These are phyloP conservation scores for Cyclostephanos invisitatus DNA, from an alignment of 108 stramenopile genomes.

Conservation along the genomic window DNA sequence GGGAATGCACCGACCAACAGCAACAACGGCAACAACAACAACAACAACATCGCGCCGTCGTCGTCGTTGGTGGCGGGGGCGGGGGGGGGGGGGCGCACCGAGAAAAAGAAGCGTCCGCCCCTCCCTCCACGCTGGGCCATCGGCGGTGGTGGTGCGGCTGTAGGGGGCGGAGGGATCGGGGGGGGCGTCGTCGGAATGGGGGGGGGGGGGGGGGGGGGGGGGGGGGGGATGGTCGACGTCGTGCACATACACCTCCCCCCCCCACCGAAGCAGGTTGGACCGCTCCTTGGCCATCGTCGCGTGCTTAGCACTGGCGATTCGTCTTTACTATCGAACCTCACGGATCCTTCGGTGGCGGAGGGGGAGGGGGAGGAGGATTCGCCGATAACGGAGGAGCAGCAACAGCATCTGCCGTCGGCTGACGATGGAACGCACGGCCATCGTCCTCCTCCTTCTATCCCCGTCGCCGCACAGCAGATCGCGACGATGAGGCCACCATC, in stretches of 20 bases:
- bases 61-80: neutral
- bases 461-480: neutral
- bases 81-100: neutral
- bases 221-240: conserved; percentile 4
- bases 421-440: neutral
- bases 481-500: neutral
- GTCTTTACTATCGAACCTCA: conserved; percentile 29
- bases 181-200: neutral
- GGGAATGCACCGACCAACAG: neutral
- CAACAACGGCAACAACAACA: neutral
- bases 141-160: neutral
- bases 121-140: conserved; percentile 15
- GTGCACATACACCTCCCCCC: conserved; percentile 8
- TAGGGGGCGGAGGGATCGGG: neutral
- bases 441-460: neutral
- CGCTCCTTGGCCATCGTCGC: conserved; percentile 32
- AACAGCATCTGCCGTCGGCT: neutral
- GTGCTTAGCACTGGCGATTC: conserved; percentile 38
- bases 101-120: conserved; percentile 3
- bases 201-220: neutral
- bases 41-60: neutral
- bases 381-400: neutral
- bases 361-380: conserved; percentile 2
- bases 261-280: conserved; percentile 28
- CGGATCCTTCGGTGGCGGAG: conserved; percentile 38